Evolutionary conservation across 805 yeast genomes (phyloP), one percentile per base, ranked within the genome.

Genomic region (Yamadazyma akitaensis): DNA sequence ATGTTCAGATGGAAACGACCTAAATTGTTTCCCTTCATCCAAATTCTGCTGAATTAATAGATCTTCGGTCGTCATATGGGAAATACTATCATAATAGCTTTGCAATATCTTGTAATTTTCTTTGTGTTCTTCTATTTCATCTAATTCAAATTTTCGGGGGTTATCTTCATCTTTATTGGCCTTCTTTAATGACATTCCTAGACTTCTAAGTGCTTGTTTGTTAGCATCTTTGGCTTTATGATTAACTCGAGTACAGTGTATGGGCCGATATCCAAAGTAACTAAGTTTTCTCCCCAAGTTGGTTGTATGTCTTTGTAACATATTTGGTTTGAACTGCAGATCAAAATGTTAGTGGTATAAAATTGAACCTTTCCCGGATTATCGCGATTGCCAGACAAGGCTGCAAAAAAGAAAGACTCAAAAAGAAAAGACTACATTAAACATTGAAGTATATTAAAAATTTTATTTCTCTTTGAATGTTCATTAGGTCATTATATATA

Each of bases 21-120:
- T 60, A 45, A 69, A 65, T 46, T 62, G 72, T 37, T 58, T 47
- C n/a, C 68, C 69, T 40, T 63, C 58, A 47, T 67, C 73, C 37
- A 70, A 54, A 46, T 61, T 65, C 42, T 58, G 57, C 46, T 70
- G 75, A 19, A 69, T 59, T 40, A 51, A 49, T 26, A 70, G 52
- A 47, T 70, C 74, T 18, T 68, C 66, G n/a, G 59, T 58, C 14
- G 70, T 57, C 74, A 70, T 69, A 50, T 59, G 64, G 10, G 67
- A 63, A 12, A 66, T 53, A 33, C 58, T 59, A 17, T 61, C 67
- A 41, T 63, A 67, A 19, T 56, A 52, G 24, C 49, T 44, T 34
- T 52, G 51, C 2, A 51, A 33, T 12, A 14, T 33, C 18, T 46
- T 33, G 21, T 43, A 41, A 14, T 43, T 47, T 3, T 41, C 39